Base-by-base conservation (phyloP, 352 stramenopile genomes). In the Peronospora farinosa region DNA sequence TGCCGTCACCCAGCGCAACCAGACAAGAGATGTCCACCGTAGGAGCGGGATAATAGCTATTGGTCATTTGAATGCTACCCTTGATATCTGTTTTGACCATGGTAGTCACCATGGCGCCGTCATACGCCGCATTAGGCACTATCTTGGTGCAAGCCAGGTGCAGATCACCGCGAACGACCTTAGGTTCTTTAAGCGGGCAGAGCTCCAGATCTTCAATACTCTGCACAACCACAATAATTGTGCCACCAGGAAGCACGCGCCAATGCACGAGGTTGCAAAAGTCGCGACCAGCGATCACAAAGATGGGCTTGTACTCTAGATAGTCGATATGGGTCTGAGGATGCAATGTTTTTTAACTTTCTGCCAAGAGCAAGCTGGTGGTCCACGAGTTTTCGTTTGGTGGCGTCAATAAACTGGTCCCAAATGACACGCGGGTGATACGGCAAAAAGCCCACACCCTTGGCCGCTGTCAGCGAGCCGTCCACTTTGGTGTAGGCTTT, bases 301-400 rank as follows among this genome's bases (percentile, higher is more conserved):
- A 84, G 35, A 88, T 76, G 6, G 76, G 71, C 43, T 90, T 90
- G 74, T 78, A 88, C 63, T 86, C 74, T n/a, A 82, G 59, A 40
- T 88, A 84, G 42, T 85, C 76, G 46, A 88, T 73, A 19, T 27
- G 63, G 5, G 78, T 90, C 56, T 90, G 76, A 0, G 61, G 63
- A 33, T 90, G 69, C 32, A 88, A 50, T 7, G 33, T 43, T 23
- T n/a, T 60, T 63, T 3, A 86, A 47, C 6, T 63, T 72, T 41
- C 58, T 69, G 3, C 65, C 74, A 5, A 69, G 47, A 1, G 74
- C 72, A 17, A 86, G 66, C 47, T 83, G 68, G 16, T 72, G 55
- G 40, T 90, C 79, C 43, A 83, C 77, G 15, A 61, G 54, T 41
- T 74, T 78, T 40, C 77, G 74, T 40, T 67, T 63, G 2, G 68